These are phyloP conservation scores for Trichocomaceae sp. DNA, from an alignment of 2,329 filamentous ascomycete species.

Conservation along the genomic window DNA sequence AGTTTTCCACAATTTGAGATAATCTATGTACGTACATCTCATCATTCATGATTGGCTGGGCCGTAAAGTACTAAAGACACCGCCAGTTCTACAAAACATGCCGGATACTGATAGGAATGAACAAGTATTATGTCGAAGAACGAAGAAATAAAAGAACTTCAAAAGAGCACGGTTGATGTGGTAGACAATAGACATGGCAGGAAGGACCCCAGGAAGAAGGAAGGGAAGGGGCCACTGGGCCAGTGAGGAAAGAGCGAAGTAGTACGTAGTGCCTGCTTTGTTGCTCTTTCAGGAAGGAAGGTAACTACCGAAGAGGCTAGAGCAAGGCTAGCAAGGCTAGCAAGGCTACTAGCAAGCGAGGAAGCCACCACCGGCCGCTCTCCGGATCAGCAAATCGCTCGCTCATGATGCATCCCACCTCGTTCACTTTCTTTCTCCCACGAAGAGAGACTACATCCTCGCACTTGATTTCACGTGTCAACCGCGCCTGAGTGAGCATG, in stretches of 20 bases:
- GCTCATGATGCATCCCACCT: too few relatives aligned
- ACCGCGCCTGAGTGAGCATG: neutral
- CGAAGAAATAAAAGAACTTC: too few relatives aligned
- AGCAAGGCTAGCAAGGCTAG: too few relatives aligned
- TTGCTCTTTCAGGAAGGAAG: neutral
- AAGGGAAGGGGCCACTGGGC: neutral
- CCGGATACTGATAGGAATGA: neutral
- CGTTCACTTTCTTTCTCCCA: too few relatives aligned
- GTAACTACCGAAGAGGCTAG: neutral
- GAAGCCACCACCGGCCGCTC: conserved; percentile 5
- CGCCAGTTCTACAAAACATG: neutral
- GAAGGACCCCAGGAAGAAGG: neutral
- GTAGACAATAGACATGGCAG: too few relatives aligned
- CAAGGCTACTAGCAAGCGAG: neutral
- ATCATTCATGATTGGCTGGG: neutral
- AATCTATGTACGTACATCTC: too few relatives aligned
- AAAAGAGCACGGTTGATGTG: too few relatives aligned
- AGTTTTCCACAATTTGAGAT: neutral
- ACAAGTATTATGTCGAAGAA: neutral
- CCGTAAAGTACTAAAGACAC: neutral
- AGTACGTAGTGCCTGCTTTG: too few relatives aligned
- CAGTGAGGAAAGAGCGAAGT: neutral
- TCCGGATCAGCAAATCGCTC: conserved; percentile 12
- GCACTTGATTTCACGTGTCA: neutral
- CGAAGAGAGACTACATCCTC: too few relatives aligned